Percentiles rank a stretch among this genome's conserved stretches.
phyloP scores from a whole-genome alignment of 73 alveolate genomes.

The Paraurostyla sp. region DNA sequence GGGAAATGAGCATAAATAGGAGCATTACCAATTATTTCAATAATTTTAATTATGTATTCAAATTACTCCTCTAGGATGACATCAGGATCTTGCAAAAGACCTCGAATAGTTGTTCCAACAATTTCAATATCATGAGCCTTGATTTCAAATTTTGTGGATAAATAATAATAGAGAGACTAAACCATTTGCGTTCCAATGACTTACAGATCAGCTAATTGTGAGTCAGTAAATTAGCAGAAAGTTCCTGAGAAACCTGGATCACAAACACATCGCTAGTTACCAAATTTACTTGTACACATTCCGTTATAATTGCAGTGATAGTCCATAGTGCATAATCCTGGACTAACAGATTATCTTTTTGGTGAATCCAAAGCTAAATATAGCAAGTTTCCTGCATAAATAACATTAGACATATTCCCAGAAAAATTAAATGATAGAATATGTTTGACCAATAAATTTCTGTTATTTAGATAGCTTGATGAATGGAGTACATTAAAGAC shows the following conservation, averaged over 20 bases:
- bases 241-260: constrained; percentile 46
- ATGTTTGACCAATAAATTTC: not conserved
- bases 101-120: constrained; percentile 27
- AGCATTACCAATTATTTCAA: constrained; percentile 10
- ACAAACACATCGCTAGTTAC: constrained; percentile 45
- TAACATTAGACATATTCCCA: constrained; percentile 13
- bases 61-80: not conserved
- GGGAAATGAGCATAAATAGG: constrained; percentile 52
- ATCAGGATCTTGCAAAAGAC: constrained; percentile 60
- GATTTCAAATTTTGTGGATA: not conserved
- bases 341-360: constrained; percentile 19
- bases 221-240: constrained; percentile 43
- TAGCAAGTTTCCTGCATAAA: constrained; percentile 33
- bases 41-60: not conserved
- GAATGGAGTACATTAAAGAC: not conserved
- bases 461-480: not conserved
- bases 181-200: not conserved
- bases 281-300: constrained; percentile 3
- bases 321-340: constrained; percentile 57
- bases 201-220: constrained; percentile 5
- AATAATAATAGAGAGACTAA: not conserved
- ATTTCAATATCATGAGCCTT: constrained; percentile 34
- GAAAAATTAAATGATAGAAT: not conserved
- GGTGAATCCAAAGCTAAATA: constrained; percentile 33
- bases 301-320: constrained; percentile 59